Conservation (phyloP, 2,329 filamentous ascomycete species). For the Pseudocercospora pini-densiflorae region DNA sequence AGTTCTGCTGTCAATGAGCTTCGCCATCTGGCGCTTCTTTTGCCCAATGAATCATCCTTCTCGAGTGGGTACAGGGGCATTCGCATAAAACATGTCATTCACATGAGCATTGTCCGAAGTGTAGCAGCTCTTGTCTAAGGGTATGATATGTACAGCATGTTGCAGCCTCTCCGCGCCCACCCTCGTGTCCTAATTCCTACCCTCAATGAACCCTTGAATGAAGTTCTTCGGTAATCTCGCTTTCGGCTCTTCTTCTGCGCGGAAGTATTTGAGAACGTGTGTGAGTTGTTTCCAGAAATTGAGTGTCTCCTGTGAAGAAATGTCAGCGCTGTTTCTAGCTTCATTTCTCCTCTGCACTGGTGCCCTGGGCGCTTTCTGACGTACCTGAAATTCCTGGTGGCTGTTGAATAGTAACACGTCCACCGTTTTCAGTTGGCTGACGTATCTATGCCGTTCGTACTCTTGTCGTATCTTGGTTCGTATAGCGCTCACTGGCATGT, state of each 20-base stretch:
- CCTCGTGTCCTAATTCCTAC: conserved; percentile 7
- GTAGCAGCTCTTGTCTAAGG: conserved; percentile 18
- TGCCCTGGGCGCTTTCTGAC: conserved; percentile 18
- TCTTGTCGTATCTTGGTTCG: conserved; percentile 95
- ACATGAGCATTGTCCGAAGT: conserved; percentile 1
- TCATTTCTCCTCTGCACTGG: neutral
- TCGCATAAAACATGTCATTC: no score
- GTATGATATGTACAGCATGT: conserved; percentile 36
- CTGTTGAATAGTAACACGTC: conserved; percentile 91
- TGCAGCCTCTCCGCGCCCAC: conserved; percentile 1
- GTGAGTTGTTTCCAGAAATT: conserved; percentile 99
- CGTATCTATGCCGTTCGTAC: conserved; percentile 93
- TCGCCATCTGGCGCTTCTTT: no score
- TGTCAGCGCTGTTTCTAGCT: neutral
- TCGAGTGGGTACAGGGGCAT: no score
- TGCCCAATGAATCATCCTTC: no score
- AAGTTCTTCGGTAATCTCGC: conserved; percentile 83
- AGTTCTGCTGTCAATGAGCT: no score
- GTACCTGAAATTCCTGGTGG: conserved; percentile 90
- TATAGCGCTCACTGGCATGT: conserved; percentile 82
- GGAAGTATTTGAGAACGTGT: conserved; percentile 97
- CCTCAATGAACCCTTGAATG: conserved; percentile 94
- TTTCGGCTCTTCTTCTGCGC: conserved; percentile 79
- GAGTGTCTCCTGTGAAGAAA: conserved; percentile 76
- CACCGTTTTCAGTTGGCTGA: conserved; percentile 83